Conservation (phyloP, 805 yeast genomes). For the Saccharomycopsis sp. region DNA sequence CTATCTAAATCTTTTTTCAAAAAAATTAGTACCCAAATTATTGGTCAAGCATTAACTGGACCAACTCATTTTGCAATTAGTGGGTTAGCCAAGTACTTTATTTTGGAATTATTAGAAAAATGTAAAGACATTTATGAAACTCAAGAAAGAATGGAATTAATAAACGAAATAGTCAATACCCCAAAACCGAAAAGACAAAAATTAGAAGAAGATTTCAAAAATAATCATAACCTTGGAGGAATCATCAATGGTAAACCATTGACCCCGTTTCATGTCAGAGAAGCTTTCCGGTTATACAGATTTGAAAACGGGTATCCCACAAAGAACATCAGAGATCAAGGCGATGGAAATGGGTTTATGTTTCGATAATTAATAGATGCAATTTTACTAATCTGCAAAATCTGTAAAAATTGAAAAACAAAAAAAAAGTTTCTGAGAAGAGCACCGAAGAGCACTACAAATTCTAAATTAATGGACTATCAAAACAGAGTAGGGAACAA, state of each 20-base stretch:
- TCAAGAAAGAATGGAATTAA: slow-evolving; percentile 8
- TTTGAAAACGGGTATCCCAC: slow-evolving; percentile 15
- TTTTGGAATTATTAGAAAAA: slow-evolving; percentile 17
- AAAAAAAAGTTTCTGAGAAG: too few relatives aligned
- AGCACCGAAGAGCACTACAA: too few relatives aligned
- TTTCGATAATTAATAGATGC: too few relatives aligned
- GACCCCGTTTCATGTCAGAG: slow-evolving; percentile 15
- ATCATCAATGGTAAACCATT: slow-evolving; percentile 7
- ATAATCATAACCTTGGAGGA: not conserved
- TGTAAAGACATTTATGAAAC: slow-evolving; percentile 16
- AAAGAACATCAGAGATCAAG: slow-evolving; percentile 14
- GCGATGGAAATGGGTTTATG: slow-evolving; percentile 16
- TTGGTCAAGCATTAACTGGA: slow-evolving; percentile 13
- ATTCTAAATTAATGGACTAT: too few relatives aligned
- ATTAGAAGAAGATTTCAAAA: not conserved
- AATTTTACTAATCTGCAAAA: too few relatives aligned
- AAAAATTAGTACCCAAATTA: slow-evolving; percentile 11
- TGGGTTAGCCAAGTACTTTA: slow-evolving; percentile 16
- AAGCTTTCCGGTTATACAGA: slow-evolving; percentile 15
- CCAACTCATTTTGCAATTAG: slow-evolving; percentile 13
- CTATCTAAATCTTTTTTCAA: slow-evolving; percentile 12
- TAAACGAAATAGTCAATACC: slow-evolving; percentile 5
- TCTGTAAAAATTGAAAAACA: too few relatives aligned
- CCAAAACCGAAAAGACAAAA: slow-evolving; percentile 4
- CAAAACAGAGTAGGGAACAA: slow-evolving; percentile 85